Evolutionary conservation across 2,329 filamentous ascomycete genomes (phyloP).

Genomic region (Alternaria sp.): DNA sequence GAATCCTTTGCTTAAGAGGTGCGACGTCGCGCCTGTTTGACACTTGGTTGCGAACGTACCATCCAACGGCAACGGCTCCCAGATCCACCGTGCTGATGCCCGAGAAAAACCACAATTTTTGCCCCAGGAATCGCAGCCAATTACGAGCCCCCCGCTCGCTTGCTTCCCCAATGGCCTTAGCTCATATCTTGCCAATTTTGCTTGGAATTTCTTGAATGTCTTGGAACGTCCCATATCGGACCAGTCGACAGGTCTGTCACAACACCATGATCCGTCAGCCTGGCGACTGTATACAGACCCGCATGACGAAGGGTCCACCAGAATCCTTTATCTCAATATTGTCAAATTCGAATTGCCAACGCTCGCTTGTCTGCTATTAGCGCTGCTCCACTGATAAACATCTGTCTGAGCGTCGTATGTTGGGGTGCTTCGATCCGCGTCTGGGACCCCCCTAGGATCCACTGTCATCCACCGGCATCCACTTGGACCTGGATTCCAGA

Average conservation of each 20-base stretch:
- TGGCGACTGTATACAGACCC: constrained; percentile 6
- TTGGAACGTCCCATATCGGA: constrained; percentile 7
- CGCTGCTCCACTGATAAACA: constrained; percentile 30
- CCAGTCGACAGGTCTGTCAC: not conserved
- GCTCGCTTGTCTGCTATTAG: constrained; percentile 14
- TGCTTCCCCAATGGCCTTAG: constrained; percentile 7
- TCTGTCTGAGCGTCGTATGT: constrained; percentile 16
- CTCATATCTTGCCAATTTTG: constrained; percentile 1
- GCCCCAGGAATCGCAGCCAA: constrained; percentile 1
- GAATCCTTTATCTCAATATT: constrained; percentile 15
- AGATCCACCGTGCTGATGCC: constrained; percentile 15
- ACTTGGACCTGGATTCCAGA: constrained; percentile 7
- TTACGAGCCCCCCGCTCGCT: not conserved
- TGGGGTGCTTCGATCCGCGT: constrained; percentile 22
- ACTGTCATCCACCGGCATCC: constrained; percentile 10
- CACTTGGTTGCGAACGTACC: constrained; percentile 5
- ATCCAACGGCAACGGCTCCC: constrained; percentile 2
- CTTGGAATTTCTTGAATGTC: constrained; percentile 15
- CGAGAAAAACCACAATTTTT: not conserved
- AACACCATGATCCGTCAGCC: constrained; percentile 6
- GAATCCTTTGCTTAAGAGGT: constrained; percentile 22
- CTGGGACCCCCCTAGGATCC: constrained; percentile 5
- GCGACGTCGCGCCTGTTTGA: constrained; percentile 11
- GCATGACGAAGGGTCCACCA: constrained; percentile 4
- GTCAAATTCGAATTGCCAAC: constrained; percentile 13